phyloP scores from a whole-genome alignment of 2,329 filamentous ascomycete species.

The Colletotrichum magnum region DNA sequence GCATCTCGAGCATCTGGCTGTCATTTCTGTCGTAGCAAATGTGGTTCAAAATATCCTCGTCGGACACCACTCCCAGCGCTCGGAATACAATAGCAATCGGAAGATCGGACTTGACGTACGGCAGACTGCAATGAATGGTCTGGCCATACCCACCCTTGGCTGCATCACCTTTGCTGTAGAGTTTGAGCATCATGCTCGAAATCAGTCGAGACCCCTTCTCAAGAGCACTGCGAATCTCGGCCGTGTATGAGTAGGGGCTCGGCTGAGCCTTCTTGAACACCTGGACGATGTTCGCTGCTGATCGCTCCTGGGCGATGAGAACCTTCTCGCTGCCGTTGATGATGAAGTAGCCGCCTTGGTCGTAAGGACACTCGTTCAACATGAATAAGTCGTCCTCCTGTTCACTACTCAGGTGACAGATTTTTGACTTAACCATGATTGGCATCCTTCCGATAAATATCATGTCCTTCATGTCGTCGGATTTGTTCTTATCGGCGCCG shows the following conservation, averaged over 20 bases:
- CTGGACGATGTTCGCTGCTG: conserved; percentile 98
- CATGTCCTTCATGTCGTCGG: conserved; percentile 73
- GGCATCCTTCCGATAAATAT: conserved; percentile 97
- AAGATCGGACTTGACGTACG: conserved; percentile 94
- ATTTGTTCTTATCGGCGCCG: conserved; percentile 65
- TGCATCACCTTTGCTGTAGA: conserved; percentile 86
- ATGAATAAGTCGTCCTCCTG: conserved; percentile 89
- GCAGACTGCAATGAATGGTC: conserved; percentile 90
- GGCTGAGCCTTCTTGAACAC: conserved; percentile 98
- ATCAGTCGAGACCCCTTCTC: conserved; percentile 97
- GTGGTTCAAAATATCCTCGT: conserved; percentile 97
- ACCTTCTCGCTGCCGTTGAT: conserved; percentile 99
- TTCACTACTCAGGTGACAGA: conserved; percentile 89
- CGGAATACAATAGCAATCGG: conserved; percentile 97
- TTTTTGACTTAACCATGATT: conserved; percentile 98
- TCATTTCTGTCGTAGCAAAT: conserved; percentile 97
- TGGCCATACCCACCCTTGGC: conserved; percentile 86
- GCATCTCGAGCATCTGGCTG: conserved; percentile 96
- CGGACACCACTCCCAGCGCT: conserved; percentile 94
- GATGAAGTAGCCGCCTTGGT: conserved; percentile 98
- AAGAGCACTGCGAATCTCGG: conserved; percentile 95
- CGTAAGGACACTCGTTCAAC: conserved; percentile 97
- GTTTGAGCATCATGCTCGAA: conserved; percentile 91
- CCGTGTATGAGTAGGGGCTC: conserved; percentile 92
- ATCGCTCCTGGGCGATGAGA: conserved; percentile 96